Base-by-base conservation (phyloP, 129 eudicot genomes). In the Saposhnikovia divaricata region DNA sequence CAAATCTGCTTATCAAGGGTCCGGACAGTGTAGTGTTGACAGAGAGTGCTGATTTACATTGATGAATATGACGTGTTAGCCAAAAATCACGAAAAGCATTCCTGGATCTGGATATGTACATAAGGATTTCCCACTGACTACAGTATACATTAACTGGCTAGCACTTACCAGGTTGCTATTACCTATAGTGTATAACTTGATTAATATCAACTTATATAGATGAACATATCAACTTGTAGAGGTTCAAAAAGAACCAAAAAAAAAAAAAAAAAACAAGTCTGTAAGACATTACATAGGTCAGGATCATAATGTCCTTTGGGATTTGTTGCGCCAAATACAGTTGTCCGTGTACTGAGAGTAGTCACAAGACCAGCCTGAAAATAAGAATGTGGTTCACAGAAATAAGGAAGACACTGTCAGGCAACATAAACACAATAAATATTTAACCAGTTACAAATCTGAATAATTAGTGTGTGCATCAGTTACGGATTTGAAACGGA, bases 281-380 rank as follows among this genome's bases (percentile, higher is more conserved):
- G 34, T 48, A 84, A 72, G 50, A 87, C 86, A 68, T 68, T 93
- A 93, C 98, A 82, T 83, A 92, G 95, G 47, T 87, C 91, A 65
- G 99, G 95, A 85, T 96, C 99, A 89, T 96, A 96, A 46, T 90
- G 99, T 74, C 99, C 99, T 82, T 96, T 96, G 37, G 99, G 99
- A 88, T 96, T 96, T 80, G 99, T 96, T 80, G 99, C 99, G 28
- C 99, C 99, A 81, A 96, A 96, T 77, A 96, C 99, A 74, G 90
- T 90, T 75, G 97, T 92, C 85, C 86, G 87, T 80, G 99, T 96
- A 87, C 85, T 90, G 46, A 96, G 94, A 80, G 98, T 96, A 38
- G 98, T 96, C 77, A 96, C 99, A 77, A 96, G 98, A 85, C 99
- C 99, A 51, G 97, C 99, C 98, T 93, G 93, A 50, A 84, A 85